These are phyloP conservation scores for Apium graveolens DNA, from an alignment of 129 eudicot genomes.

Conservation along the genomic window DNA sequence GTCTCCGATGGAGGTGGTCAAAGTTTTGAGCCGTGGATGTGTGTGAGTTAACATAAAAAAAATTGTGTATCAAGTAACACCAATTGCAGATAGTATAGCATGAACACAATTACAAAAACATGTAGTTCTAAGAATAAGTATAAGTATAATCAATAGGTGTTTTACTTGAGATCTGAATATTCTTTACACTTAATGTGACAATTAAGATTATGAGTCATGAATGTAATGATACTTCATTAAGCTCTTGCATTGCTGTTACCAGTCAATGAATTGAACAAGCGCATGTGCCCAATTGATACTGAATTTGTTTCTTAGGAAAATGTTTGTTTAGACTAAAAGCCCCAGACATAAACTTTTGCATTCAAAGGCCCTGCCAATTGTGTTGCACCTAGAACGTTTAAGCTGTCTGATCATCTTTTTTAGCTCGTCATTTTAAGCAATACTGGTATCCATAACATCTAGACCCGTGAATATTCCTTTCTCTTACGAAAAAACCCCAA, in stretches of 20 bases:
- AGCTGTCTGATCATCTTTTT: neutral
- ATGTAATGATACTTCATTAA: neutral
- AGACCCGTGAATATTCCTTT: neutral
- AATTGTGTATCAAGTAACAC: neutral
- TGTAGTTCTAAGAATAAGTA: neutral
- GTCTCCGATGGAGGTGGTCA: too few species aligned
- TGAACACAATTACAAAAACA: neutral
- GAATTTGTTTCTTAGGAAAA: neutral
- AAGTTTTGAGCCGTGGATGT: too few species aligned
- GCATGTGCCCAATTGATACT: neutral
- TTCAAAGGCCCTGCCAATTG: neutral
- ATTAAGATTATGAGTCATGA: neutral
- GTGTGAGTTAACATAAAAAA: too few species aligned
- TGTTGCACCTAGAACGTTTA: neutral
- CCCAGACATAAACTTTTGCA: neutral
- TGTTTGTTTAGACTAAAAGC: neutral
- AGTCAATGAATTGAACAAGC: neutral
- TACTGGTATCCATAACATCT: neutral
- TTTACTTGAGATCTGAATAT: neutral
- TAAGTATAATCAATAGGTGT: neutral
- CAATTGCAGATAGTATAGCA: neutral
- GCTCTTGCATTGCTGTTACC: slow-evolving; percentile 1
- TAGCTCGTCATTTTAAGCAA: neutral
- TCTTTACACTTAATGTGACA: neutral
- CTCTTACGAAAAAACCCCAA: neutral